Evolutionary conservation across 768 basidiomycete genomes (phyloP), one percentile per base, ranked within the genome.

Genomic region (Lactarius sp.): DNA sequence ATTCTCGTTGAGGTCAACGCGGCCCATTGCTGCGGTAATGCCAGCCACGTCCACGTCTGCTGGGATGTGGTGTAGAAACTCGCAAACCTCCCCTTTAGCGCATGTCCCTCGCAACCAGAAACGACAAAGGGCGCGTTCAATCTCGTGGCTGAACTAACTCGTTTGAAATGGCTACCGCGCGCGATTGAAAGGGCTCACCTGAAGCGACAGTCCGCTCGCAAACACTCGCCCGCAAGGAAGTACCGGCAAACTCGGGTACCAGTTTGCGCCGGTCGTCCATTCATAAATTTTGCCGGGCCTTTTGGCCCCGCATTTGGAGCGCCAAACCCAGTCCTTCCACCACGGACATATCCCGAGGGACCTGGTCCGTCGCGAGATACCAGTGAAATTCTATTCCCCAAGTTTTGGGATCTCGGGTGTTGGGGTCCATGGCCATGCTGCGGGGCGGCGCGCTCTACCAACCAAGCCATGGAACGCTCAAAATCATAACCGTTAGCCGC

Each of bases 41-140:
- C 83, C 80, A 49, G 85, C 74, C 42, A 93, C 81, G 71, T 97
- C 94, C 46, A 90, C 86, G 67, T 94, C 88, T 68, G 90, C 86
- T 6, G 92, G 93, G 5, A 95, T 78, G 72, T 92, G 90, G 72
- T 97, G 95, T 71, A 97, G 76, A 76, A 98, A 98, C 76, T 98
- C 97, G 83, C 95, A 98, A 67, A 83, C 85, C 61, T 96, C 94
- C 59, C 94, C 91, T 74, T 99, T 99, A 36, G 95, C 92, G 71
- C 97, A 99, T 51, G 94, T 94, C 6, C 96, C 96, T 56, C 95
- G 85, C 36, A 99, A 82, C 97, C 97, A 99, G 79, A 99, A 99
- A 41, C 97, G 88, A 76, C 91, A 94, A 22, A 98, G 74, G 1
- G 95, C 95, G 47, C 95, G 85, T 74, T 98, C 95, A 4, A 97